Evolutionary conservation across 495 filamentous ascomycete genomes (phyloP).

Genomic region (Aspergillus egyptiacus): DNA sequence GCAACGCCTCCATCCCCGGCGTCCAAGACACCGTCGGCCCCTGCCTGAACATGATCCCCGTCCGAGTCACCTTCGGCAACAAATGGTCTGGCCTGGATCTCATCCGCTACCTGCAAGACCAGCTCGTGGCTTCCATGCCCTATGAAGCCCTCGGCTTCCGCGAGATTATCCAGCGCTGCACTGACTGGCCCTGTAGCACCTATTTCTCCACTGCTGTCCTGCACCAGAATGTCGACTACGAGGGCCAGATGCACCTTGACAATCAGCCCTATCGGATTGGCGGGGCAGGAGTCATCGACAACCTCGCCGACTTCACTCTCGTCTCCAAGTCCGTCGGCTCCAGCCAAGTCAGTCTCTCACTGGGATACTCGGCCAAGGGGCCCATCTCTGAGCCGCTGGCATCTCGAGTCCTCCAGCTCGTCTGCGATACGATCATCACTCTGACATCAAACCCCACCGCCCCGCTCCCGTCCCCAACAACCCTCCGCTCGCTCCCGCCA

Average conservation of each 20-base stretch:
- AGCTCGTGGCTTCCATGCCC: conserved; percentile 37
- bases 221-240: conserved; percentile 22
- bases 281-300: conserved; percentile 2
- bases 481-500: neutral
- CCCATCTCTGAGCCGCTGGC: neutral
- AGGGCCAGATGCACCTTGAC: conserved; percentile 2
- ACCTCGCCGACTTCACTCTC: conserved; percentile 1
- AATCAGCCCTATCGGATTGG: neutral
- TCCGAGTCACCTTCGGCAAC: conserved; percentile 30
- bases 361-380: conserved; percentile 1
- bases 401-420: neutral
- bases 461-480: neutral
- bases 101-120: conserved; percentile 35
- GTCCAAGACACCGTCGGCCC: conserved; percentile 37
- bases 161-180: conserved; percentile 41
- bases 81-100: conserved; percentile 30
- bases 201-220: conserved; percentile 19
- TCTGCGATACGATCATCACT: neutral
- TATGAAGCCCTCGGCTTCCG: conserved; percentile 39
- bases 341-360: neutral
- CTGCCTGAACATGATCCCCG: conserved; percentile 44
- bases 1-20: conserved; percentile 47
- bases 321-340: neutral
- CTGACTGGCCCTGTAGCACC: conserved; percentile 33
- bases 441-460: conserved; percentile 2